Percentiles rank a stretch among this genome's conserved stretches.
phyloP scores from a whole-genome alignment of 352 stramenopile genomes.

The Phytophthora quininea region DNA sequence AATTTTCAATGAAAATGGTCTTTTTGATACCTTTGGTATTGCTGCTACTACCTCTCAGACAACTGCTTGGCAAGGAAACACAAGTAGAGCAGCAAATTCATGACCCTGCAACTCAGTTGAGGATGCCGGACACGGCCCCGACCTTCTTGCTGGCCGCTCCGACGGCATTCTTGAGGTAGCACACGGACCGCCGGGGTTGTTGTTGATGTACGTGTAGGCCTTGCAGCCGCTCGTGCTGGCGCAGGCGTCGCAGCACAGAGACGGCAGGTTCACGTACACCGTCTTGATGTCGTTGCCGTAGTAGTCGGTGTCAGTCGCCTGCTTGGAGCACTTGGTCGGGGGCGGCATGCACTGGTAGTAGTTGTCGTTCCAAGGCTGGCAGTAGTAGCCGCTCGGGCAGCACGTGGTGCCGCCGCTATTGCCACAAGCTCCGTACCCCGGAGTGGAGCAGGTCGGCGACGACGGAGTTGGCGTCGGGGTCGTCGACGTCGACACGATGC shows the following conservation, averaged over 20 bases:
- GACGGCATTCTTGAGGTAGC: constrained; percentile 47
- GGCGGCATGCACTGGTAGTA: constrained; percentile 49
- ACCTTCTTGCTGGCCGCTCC: neutral
- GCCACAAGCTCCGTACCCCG: constrained; percentile 26
- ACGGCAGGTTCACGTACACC: constrained; percentile 40
- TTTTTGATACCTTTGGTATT: too few species aligned
- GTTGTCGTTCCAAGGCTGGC: constrained; percentile 46
- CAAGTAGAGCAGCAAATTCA: neutral
- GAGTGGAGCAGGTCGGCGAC: constrained; percentile 23
- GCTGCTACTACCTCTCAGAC: too few species aligned
- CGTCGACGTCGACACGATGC: constrained; percentile 25
- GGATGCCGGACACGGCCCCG: neutral
- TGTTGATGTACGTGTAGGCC: constrained; percentile 61
- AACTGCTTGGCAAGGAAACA: neutral
- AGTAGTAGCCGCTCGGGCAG: constrained; percentile 44
- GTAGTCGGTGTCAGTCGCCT: constrained; percentile 43
- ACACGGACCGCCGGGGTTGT: constrained; percentile 38
- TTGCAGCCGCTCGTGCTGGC: constrained; percentile 35
- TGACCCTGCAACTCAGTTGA: neutral
- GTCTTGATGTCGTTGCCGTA: constrained; percentile 57
- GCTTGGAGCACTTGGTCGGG: constrained; percentile 37
- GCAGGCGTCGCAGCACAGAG: constrained; percentile 42
- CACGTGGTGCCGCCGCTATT: constrained; percentile 32
- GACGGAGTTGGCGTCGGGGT: constrained; percentile 22
- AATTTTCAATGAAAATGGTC: too few species aligned